Percentiles rank a stretch among this genome's conserved stretches.
Conservation (phyloP, 2,329 filamentous ascomycete species). For the Venturia effusa region DNA sequence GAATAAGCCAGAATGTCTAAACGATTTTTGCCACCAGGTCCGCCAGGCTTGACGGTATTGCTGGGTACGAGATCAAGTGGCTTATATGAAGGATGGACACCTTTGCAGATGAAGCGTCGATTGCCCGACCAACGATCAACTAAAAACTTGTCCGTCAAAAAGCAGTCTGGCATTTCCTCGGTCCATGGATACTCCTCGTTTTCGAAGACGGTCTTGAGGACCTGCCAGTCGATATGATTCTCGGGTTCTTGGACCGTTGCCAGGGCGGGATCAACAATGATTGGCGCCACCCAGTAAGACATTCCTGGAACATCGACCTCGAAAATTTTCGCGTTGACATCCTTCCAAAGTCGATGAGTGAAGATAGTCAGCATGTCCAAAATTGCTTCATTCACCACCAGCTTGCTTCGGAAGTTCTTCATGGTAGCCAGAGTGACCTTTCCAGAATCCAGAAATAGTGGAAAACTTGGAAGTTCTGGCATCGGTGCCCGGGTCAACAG, state of each 20-base stretch:
- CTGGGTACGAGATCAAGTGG: constrained; percentile 55
- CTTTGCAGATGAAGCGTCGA: constrained; percentile 44
- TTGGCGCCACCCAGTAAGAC: constrained; percentile 75
- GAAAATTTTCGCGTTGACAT: constrained; percentile 85
- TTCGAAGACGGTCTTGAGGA: constrained; percentile 33
- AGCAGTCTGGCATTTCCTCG: constrained; percentile 25
- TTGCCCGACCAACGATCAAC: constrained; percentile 47
- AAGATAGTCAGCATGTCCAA: constrained; percentile 55
- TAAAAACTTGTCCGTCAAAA: constrained; percentile 40
- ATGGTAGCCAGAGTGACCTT: constrained; percentile 48
- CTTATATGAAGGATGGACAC: constrained; percentile 41
- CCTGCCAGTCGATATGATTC: constrained; percentile 50
- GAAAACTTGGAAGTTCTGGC: constrained; percentile 55
- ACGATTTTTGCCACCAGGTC: constrained; percentile 32
- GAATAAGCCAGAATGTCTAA: constrained; percentile 74
- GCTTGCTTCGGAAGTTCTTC: constrained; percentile 29
- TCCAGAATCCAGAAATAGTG: constrained; percentile 59
- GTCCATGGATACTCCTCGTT: constrained; percentile 35
- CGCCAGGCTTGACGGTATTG: constrained; percentile 25
- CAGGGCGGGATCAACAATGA: constrained; percentile 15
- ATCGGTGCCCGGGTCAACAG: constrained; percentile 59
- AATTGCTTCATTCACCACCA: constrained; percentile 34
- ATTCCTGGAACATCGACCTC: constrained; percentile 51
- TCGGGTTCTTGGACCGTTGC: constrained; percentile 7
- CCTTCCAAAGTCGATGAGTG: constrained; percentile 65